Percentiles rank a stretch among this genome's conserved stretches.
These are phyloP conservation scores for Crataegus laevigata DNA, from an alignment of 306 rosid species.

Conservation along the genomic window DNA sequence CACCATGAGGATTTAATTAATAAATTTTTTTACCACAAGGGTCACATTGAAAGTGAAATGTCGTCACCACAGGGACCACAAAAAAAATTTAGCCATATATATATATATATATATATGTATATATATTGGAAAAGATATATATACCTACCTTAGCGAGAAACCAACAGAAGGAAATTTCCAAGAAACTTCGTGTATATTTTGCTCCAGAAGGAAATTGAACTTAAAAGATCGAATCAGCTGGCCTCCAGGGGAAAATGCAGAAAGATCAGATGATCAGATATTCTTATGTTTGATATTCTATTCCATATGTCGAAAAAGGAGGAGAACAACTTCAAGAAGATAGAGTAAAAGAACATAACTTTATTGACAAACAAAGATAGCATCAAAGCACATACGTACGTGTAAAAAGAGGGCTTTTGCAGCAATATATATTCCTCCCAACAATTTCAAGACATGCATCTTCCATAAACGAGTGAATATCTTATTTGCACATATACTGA, in stretches of 20 bases:
- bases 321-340: neutral
- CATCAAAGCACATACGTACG: too few relatives aligned
- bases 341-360: neutral
- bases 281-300: neutral
- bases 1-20: too few relatives aligned
- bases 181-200: neutral
- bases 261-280: neutral
- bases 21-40: too few relatives aligned
- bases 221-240: neutral
- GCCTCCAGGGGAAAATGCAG: neutral
- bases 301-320: neutral
- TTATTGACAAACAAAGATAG: neutral
- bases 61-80: too few relatives aligned
- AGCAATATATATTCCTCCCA: too few relatives aligned
- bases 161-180: neutral
- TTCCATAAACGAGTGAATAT: too few relatives aligned
- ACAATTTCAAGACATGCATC: too few relatives aligned
- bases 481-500: too few relatives aligned
- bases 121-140: too few relatives aligned
- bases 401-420: neutral
- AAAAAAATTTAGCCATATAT: too few relatives aligned
- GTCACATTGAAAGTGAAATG: too few relatives aligned
- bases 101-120: too few relatives aligned
- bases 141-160: neutral
- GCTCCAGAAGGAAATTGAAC: neutral